Evolutionary conservation across 768 basidiomycete genomes (phyloP).

Genomic region (Filobasidium floriforme): DNA sequence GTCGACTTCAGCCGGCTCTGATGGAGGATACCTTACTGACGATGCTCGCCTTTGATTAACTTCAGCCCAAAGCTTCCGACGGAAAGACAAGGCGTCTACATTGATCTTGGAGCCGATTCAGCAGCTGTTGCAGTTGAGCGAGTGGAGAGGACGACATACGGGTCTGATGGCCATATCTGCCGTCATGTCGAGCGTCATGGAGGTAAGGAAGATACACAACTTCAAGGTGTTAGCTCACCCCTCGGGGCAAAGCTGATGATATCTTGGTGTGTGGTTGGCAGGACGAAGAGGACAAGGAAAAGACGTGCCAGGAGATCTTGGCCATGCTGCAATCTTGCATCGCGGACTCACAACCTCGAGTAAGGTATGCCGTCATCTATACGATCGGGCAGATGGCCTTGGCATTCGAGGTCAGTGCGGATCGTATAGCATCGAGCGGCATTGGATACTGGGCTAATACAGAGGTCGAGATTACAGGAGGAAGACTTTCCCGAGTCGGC

Average conservation of each 20-base stretch:
- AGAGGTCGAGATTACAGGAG: neutral
- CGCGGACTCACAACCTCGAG: slow-evolving; percentile 4
- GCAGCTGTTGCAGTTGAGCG: slow-evolving; percentile 1
- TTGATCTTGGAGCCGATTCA: slow-evolving; percentile 5
- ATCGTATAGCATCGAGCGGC: neutral
- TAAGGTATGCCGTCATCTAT: slow-evolving; percentile 12
- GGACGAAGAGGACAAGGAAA: slow-evolving; percentile 3
- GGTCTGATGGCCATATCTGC: slow-evolving; percentile 16
- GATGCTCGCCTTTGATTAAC: too few relatives aligned
- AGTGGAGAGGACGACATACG: slow-evolving; percentile 17
- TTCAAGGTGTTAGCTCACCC: too few relatives aligned
- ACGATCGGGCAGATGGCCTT: slow-evolving; percentile 13
- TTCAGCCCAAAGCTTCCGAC: neutral
- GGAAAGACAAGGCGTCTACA: neutral
- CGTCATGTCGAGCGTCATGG: slow-evolving; percentile 7
- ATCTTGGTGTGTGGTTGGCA: neutral
- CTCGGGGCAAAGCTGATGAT: neutral
- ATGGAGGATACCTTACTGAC: too few relatives aligned
- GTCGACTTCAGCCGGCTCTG: neutral
- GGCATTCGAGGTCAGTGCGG: slow-evolving; percentile 10
- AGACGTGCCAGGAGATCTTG: neutral
- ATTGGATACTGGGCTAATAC: neutral
- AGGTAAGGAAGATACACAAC: neutral
- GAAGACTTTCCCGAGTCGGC: neutral
- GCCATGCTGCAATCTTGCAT: slow-evolving; percentile 3